Base-by-base conservation (phyloP, 2,329 filamentous ascomycete species). In the Clonostachys rhizophaga region DNA sequence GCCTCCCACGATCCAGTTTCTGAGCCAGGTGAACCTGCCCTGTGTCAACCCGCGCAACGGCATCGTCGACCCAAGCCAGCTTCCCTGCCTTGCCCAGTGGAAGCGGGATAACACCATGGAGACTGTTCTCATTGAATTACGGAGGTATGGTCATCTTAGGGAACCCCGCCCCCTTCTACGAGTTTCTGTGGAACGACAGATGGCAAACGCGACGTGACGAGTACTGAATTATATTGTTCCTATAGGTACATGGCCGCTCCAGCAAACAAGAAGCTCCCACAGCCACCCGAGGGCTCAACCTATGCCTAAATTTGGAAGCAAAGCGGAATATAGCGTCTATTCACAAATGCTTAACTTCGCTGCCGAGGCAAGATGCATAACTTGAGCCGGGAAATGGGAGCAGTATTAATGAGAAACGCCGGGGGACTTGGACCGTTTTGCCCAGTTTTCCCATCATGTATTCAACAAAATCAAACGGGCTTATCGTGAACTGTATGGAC, bases 81-180 rank as follows among this genome's bases (percentile, higher is more conserved):
- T 99, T 34, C 87, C 87, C 14, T 95, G 91, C 59, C 78, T 99
- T 41, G 81, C 85, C 47, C 84, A 89, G 66, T 99, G 94, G 94
- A 94, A 89, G 74, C 79, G 90, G 50, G 87, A 95, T 42, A 94
- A 91, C 63, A 95, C 91, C 34, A 95, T 96, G 89, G 92, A 97
- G 74, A 95, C 89, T 2, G 84, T 95, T 47, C 72, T 96, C 54
- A 89, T 94, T 53, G 91, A 95, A 65, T 75, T 96, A 50, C 79
- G 89, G 73, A 84, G 87, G 87, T 30, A 30, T 30, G 24, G 11
- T 30, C 18, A 6, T 8, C 43, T 9, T 24, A 33, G 13, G 13
- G 10, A n/a, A 33, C 13, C 20, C 20, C 37, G 13, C 7, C 41
- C n/a, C 13, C 10, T 5, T 17, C 9, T 13, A n/a, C 17, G 11